A percentile compares a stretch with the other conserved stretches of the same genome.
Evolutionary conservation across 2,329 filamentous ascomycete species (phyloP).

Genomic region (Aspergillus ochraceus): DNA sequence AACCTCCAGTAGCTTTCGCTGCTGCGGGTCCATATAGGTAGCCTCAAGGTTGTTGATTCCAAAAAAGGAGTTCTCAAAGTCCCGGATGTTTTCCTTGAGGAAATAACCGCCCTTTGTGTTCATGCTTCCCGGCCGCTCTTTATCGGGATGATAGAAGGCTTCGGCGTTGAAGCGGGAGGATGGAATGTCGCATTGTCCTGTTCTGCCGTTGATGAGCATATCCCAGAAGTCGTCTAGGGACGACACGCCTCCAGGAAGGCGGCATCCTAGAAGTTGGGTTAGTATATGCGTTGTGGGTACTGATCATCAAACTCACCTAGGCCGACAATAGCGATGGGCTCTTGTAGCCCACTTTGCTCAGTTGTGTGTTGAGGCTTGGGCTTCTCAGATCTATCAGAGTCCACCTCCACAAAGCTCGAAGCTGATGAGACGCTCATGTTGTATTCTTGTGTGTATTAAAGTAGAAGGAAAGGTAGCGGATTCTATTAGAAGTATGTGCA

Average conservation of each 20-base stretch:
- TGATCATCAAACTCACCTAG: not conserved
- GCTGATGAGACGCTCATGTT: not conserved
- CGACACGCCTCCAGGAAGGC: not conserved
- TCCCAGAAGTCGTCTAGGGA: not conserved
- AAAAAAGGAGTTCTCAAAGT: conserved; percentile 28
- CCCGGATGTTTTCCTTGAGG: conserved; percentile 6
- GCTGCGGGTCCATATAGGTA: conserved; percentile 25
- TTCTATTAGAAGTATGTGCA: not conserved
- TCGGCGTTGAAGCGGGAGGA: not conserved
- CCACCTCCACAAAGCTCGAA: not conserved
- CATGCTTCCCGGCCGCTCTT: not conserved
- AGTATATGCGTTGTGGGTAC: not conserved
- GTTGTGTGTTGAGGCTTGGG: not conserved
- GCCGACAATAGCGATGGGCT: not conserved
- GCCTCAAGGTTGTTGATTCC: conserved; percentile 18
- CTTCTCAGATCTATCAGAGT: not conserved
- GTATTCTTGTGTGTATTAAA: not conserved
- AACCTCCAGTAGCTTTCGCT: conserved; percentile 27
- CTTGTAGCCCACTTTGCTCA: not conserved
- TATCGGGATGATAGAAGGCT: not conserved
- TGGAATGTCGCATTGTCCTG: not conserved
- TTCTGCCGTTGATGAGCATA: not conserved
- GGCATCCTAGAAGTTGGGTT: not conserved
- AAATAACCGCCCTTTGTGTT: not conserved
- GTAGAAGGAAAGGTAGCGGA: not conserved